These are phyloP conservation scores for Coemansia guatemalensis DNA, from an alignment of 192 early-diverging fungal genomes.

Conservation along the genomic window DNA sequence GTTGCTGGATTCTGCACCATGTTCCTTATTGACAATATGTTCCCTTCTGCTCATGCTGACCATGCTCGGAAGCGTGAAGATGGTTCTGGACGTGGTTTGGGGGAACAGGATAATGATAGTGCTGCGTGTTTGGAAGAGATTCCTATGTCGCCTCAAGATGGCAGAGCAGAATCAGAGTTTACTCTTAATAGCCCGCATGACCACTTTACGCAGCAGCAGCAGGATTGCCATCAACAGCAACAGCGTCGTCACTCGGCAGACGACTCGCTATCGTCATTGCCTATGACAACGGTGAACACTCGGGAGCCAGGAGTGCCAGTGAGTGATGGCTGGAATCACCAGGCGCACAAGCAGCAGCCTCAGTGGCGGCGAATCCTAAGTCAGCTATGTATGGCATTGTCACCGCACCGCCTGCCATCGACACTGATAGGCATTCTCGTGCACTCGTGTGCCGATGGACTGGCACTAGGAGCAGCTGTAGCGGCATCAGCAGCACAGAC, in stretches of 20 bases:
- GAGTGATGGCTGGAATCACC: constrained; percentile 10
- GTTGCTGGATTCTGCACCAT: constrained; percentile 84
- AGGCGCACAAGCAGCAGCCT: constrained; percentile 32
- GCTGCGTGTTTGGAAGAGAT: constrained; percentile 45
- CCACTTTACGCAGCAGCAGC: not conserved
- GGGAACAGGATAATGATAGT: constrained; percentile 25
- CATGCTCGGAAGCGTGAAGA: not conserved
- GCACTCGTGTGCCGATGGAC: constrained; percentile 93
- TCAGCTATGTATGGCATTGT: constrained; percentile 22
- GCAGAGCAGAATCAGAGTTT: constrained; percentile 23
- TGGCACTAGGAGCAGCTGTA: constrained; percentile 89
- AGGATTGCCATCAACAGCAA: not conserved
- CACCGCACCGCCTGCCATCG: constrained; percentile 51
- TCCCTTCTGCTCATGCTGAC: constrained; percentile 18
- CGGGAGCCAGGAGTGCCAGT: not conserved
- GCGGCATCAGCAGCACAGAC: constrained; percentile 46
- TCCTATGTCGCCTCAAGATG: constrained; percentile 19
- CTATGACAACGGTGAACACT: constrained; percentile 5
- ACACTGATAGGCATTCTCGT: constrained; percentile 94
- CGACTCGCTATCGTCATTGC: constrained; percentile 11
- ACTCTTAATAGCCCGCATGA: constrained; percentile 14
- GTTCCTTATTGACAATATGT: constrained; percentile 78
- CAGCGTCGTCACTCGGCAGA: not conserved
- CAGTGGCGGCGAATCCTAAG: constrained; percentile 36
- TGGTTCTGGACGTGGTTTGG: not conserved